Conservation (phyloP, 371 early-diverging fungal genomes). For the Apophysomyces ossiformis region DNA sequence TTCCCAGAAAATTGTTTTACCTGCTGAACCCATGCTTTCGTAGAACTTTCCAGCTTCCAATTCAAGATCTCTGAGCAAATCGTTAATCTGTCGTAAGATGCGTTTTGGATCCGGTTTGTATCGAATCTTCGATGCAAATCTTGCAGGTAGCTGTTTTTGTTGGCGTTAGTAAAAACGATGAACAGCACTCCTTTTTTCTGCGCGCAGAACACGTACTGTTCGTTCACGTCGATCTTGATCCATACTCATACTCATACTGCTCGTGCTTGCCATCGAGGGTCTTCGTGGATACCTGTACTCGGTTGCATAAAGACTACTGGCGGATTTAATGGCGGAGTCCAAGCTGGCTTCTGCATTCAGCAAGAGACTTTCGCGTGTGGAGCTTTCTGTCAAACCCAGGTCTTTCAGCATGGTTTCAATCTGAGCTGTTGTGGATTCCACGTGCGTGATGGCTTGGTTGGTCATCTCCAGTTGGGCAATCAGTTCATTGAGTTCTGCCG, state of each 20-base stretch:
- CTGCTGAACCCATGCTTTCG: slow-evolving; percentile 42
- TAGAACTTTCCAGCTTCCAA: slow-evolving; percentile 54
- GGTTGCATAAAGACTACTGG: slow-evolving; percentile 38
- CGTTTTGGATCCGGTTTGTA: slow-evolving; percentile 55
- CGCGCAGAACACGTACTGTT: slow-evolving; percentile 11
- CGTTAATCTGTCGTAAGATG: slow-evolving; percentile 48
- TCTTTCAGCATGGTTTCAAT: slow-evolving; percentile 53
- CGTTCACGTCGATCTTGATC: slow-evolving; percentile 23
- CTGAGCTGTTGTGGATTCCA: slow-evolving; percentile 48
- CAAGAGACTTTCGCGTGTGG: slow-evolving; percentile 34
- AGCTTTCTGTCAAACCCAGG: slow-evolving; percentile 35
- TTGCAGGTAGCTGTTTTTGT: slow-evolving; percentile 12
- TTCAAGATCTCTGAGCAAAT: slow-evolving; percentile 42
- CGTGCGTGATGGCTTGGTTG: slow-evolving; percentile 48
- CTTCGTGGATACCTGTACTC: slow-evolving; percentile 18
- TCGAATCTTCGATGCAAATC: slow-evolving; percentile 37
- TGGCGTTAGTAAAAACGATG: not conserved
- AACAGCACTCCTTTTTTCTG: not conserved
- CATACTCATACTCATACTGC: slow-evolving; percentile 31
- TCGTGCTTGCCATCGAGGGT: slow-evolving; percentile 30
- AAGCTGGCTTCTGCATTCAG: slow-evolving; percentile 47
- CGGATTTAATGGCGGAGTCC: slow-evolving; percentile 55
- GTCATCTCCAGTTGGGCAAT: slow-evolving; percentile 52
- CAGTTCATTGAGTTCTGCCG: slow-evolving; percentile 54
- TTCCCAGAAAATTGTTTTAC: slow-evolving; percentile 19